Base-by-base conservation (phyloP, 371 early-diverging fungal genomes). In the Apophysomyces sp. region DNA sequence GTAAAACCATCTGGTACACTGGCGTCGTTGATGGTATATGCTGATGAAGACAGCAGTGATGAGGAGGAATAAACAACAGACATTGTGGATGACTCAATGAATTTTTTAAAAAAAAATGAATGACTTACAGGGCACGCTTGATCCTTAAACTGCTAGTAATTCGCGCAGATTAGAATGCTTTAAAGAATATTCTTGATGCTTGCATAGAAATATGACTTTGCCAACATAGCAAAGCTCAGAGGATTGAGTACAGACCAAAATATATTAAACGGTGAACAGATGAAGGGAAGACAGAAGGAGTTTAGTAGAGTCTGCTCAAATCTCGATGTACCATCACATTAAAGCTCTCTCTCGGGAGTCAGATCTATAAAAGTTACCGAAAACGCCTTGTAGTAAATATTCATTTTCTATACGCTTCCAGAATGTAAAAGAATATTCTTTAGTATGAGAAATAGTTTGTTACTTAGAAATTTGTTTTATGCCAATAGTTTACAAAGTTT, bases 11-110 rank as follows among this genome's bases (percentile, higher is more conserved):
- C 55, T 15, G 58, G 41, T 7, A 53, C 65, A 5, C 60, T 65
- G 16, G 61, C 57, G 0, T 66, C 73, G 18, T 29, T 78, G 31
- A 56, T 69, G 24, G 73, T 73, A 13, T 73, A 78, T 56, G 65
- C 70, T 57, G 75, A 71, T 39, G 70, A 68, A 51, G 63, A 62
- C 53, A 66, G 63, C 31, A 63, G 63, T 29, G 67, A 68, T 57
- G 72, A 72, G 11, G 60, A 61, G 3, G 61, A 18, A 30, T 52
- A 44, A 44, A 18, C 21, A 11, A 21, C 21, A 21, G 9, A 18
- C 21, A 0, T 44, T 9, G 21, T 44, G 21, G n/a, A 44, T 18
- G n/a, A 18, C 3, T n/a, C n/a, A 21, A 18, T n/a, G 27, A 7
- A 2, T 0, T 4, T 44, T 7, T 9, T 21, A 4, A 18, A 21